Percentiles rank a stretch among this genome's conserved stretches.
These are phyloP conservation scores for Haplosporangium gracile DNA, from an alignment of 192 early-diverging fungal species.

Conservation along the genomic window DNA sequence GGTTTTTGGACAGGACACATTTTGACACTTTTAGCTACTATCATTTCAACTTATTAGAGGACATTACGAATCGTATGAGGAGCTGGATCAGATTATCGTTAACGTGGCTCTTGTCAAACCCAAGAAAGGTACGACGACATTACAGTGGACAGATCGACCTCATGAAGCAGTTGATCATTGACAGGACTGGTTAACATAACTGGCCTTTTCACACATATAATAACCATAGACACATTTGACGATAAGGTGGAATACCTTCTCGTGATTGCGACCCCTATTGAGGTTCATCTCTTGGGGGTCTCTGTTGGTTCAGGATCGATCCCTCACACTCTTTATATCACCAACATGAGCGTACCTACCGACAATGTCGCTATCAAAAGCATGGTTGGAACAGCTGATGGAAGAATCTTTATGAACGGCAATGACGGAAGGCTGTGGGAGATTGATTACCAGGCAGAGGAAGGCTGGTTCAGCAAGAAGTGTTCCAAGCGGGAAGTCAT, in stretches of 20 bases:
- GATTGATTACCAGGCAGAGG: slow-evolving; percentile 86
- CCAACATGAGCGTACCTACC: slow-evolving; percentile 82
- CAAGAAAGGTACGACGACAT: slow-evolving; percentile 62
- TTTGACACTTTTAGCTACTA: neutral
- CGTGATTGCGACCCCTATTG: slow-evolving; percentile 87
- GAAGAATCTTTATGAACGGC: slow-evolving; percentile 93
- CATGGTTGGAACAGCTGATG: slow-evolving; percentile 82
- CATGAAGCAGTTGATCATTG: neutral
- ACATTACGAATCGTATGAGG: slow-evolving; percentile 81
- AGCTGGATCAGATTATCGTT: slow-evolving; percentile 91
- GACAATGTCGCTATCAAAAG: slow-evolving; percentile 86
- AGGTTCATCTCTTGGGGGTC: slow-evolving; percentile 87
- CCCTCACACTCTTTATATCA: slow-evolving; percentile 80
- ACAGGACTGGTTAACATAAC: neutral
- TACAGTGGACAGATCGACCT: neutral
- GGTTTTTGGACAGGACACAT: neutral
- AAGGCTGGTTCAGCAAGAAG: slow-evolving; percentile 87
- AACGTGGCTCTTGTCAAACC: slow-evolving; percentile 87
- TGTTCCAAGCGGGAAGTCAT: slow-evolving; percentile 85
- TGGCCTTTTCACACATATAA: neutral
- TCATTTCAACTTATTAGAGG: slow-evolving; percentile 10
- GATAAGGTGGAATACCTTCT: slow-evolving; percentile 87
- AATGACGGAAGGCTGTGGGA: slow-evolving; percentile 91
- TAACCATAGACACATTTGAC: slow-evolving; percentile 77
- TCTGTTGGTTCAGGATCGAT: slow-evolving; percentile 63